Base-by-base conservation (phyloP, 2,329 filamentous ascomycete species). In the Aspergillus sp. region DNA sequence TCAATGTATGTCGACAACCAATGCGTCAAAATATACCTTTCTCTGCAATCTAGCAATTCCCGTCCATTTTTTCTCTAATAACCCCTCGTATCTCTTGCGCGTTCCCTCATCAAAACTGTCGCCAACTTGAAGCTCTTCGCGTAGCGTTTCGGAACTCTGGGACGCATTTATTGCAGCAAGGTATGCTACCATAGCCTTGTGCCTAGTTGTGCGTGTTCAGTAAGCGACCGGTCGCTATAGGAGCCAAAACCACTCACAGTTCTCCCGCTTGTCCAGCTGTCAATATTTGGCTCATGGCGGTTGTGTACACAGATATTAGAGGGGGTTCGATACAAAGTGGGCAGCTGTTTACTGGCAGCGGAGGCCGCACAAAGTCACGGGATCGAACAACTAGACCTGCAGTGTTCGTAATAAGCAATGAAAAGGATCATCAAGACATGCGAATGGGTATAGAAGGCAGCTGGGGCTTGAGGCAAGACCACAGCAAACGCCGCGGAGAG, bases 41-140 rank as follows among this genome's bases (percentile, higher is more conserved):
- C 96, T 97, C 78, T 98, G 93, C 74, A 98, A 77, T 61, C 93
- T 85, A 68, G 97, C 92, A 27, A 98, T 90, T 68, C 91, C 95
- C 19, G 93, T 98, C 93, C 93, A 98, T 81, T 98, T 98, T 84
- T 96, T 97, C 82, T 98, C 93, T 65, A 98, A 78, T 27, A 98
- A 77, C 2, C 90, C 90, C 76, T 96, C 92, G 78, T 97, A 98
- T 78, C 96, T 96, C 80, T 96, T 96, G 52, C 88, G 84, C 19
- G 91, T 96, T 17, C 85, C 84, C 61, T 90, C 82, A 72, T 96
- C 91, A 68, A 96, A 81, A 64, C 90, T 85, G 52, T 86, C 84
- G 4, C 52, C 59, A n/a, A 58, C 50, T 19, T 50, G 51, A 17
- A 96, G 83, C 75, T 97, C 93, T 69, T 89, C 83, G 61, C 91